phyloP scores from a whole-genome alignment of 805 yeast species.

The Teunomyces funiuensis region DNA sequence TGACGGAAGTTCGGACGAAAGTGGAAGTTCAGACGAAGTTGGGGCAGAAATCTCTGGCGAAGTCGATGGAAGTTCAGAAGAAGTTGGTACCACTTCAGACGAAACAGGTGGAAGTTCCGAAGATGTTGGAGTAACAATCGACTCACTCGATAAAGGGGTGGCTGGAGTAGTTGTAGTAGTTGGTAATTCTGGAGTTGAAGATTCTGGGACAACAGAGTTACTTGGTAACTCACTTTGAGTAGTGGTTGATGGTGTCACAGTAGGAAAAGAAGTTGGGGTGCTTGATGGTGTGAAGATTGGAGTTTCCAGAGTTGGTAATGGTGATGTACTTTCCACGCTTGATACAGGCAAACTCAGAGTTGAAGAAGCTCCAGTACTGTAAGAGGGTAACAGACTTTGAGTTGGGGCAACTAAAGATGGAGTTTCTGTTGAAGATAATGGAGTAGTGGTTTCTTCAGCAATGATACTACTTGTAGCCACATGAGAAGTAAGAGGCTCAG shows the following conservation, averaged over 20 bases:
- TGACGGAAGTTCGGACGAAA: no score
- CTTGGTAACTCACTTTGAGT: constrained; percentile 2
- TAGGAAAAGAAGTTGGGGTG: background rate
- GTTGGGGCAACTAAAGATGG: background rate
- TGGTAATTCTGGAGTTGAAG: background rate
- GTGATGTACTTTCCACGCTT: background rate
- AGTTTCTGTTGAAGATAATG: background rate
- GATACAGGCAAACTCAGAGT: background rate
- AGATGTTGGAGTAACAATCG: background rate
- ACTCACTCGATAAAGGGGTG: background rate
- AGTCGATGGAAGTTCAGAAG: no score
- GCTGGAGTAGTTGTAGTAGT: background rate
- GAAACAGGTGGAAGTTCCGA: background rate
- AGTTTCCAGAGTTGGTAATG: background rate
- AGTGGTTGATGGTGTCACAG: background rate
- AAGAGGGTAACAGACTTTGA: background rate
- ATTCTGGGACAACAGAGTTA: background rate
- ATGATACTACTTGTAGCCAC: no score
- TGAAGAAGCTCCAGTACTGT: background rate
- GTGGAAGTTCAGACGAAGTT: no score
- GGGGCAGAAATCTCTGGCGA: no score
- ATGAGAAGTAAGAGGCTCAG: no score
- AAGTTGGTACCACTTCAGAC: background rate
- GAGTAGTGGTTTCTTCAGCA: background rate
- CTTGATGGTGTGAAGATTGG: background rate